A percentile compares a stretch with the other conserved stretches of the same genome.
Evolutionary conservation across 2,329 filamentous ascomycete species (phyloP).

Genomic region (Dothiorella sarmentorum): DNA sequence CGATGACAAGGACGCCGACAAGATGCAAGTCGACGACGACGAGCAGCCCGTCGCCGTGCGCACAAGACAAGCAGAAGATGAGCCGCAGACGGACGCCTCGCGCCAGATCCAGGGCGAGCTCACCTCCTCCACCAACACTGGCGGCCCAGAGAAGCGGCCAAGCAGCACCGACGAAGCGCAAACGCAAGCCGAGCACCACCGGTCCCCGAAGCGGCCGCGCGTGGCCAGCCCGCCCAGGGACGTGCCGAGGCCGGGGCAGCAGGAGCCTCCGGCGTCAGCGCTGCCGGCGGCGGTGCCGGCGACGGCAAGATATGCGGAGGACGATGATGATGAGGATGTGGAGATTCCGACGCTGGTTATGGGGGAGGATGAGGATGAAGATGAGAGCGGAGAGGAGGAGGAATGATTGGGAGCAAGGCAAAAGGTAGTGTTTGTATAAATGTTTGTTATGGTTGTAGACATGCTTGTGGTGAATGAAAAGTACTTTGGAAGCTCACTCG

Average conservation of each 20-base stretch:
- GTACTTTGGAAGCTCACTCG: too few species aligned
- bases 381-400: neutral
- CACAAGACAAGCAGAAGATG: neutral
- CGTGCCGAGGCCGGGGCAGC: neutral
- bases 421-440: too few species aligned
- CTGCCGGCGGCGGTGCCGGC: neutral
- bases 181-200: neutral
- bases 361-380: slow-evolving; percentile 6
- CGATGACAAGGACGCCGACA: neutral
- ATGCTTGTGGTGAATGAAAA: too few species aligned
- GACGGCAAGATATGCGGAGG: neutral
- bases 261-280: neutral
- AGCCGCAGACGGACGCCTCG: neutral
- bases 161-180: too few species aligned
- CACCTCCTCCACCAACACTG: neutral
- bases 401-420: neutral
- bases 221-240: neutral
- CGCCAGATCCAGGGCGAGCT: neutral
- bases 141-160: slow-evolving; percentile 11
- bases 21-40: slow-evolving; percentile 7
- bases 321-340: slow-evolving; percentile 15
- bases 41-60: neutral
- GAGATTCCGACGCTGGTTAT: slow-evolving; percentile 16
- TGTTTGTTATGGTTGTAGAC: too few species aligned
- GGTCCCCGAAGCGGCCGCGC: slow-evolving; percentile 11